Evolutionary conservation across 225 moss, liverwort and hornwort genomes (phyloP).

Genomic region (Physcomitrium patens): DNA sequence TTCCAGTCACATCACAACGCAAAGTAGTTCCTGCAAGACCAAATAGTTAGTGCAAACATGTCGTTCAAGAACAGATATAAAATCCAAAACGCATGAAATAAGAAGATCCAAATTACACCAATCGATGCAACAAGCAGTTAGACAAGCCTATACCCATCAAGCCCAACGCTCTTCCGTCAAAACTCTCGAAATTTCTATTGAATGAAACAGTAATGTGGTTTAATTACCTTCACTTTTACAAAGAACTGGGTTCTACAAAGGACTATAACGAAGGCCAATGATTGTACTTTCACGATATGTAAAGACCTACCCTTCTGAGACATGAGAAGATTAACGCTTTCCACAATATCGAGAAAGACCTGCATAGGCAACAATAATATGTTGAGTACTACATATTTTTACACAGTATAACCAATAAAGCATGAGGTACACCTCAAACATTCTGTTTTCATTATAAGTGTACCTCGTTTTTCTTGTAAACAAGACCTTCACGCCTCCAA

Average conservation of each 20-base stretch:
- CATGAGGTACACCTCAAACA: neutral
- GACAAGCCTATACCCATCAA: constrained; percentile 5
- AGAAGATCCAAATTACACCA: neutral
- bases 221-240: no score
- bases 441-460: neutral
- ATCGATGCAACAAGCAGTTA: neutral
- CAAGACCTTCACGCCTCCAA: constrained; percentile 70
- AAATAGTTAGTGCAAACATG: neutral
- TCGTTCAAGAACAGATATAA: neutral
- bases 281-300: neutral
- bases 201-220: neutral
- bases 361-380: constrained; percentile 27
- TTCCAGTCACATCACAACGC: constrained; percentile 72
- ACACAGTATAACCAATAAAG: neutral
- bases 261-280: neutral
- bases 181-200: neutral
- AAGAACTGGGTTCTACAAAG: neutral
- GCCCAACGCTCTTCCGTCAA: constrained; percentile 1
- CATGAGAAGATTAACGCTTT: constrained; percentile 75
- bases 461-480: constrained; percentile 77
- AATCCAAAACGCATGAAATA: neutral
- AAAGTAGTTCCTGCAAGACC: constrained; percentile 54
- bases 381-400: constrained; percentile 5
- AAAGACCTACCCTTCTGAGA: constrained; percentile 64
- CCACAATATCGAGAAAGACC: constrained; percentile 78